These are phyloP conservation scores for Oleoguttula mirabilis DNA, from an alignment of 495 filamentous ascomycete genomes.

Conservation along the genomic window DNA sequence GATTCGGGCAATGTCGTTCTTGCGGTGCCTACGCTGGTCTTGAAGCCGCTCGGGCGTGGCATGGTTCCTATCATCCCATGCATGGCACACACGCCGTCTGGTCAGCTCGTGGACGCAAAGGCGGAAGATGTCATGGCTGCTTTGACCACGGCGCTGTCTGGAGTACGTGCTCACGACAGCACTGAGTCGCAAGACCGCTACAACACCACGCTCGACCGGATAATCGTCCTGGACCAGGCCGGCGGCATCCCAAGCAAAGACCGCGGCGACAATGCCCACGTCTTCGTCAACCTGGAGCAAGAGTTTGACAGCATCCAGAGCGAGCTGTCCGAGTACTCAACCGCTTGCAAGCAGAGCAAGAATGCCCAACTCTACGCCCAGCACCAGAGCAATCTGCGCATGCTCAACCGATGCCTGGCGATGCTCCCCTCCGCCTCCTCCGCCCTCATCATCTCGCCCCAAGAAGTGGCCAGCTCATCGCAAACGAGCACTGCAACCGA, in stretches of 20 bases:
- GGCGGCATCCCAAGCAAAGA: constrained; percentile 72
- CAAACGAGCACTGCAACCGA: constrained; percentile 31
- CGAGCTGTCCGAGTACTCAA: constrained; percentile 37
- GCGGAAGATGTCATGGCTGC: constrained; percentile 47
- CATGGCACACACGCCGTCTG: constrained; percentile 52
- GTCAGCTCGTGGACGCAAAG: constrained; percentile 42
- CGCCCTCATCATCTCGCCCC: constrained; percentile 72
- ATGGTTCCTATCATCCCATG: constrained; percentile 68
- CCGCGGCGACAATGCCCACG: constrained; percentile 56
- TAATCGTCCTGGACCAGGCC: constrained; percentile 79
- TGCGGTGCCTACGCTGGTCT: constrained; percentile 49
- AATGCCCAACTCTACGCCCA: constrained; percentile 4
- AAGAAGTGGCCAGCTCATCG: constrained; percentile 61
- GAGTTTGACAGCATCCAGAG: constrained; percentile 58
- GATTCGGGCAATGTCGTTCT: constrained; percentile 18
- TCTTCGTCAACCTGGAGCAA: constrained; percentile 93
- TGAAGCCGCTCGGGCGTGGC: constrained; percentile 58
- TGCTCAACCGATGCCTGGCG: constrained; percentile 54
- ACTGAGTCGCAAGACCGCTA: not conserved
- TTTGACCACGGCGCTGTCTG: constrained; percentile 25
- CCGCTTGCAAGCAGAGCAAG: not conserved
- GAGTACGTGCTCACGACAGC: not conserved
- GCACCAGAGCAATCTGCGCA: constrained; percentile 53
- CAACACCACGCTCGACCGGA: constrained; percentile 51
- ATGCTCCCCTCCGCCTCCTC: constrained; percentile 80